Evolutionary conservation across 2,329 filamentous ascomycete genomes (phyloP).

Genomic region (Cladosporium phlei): DNA sequence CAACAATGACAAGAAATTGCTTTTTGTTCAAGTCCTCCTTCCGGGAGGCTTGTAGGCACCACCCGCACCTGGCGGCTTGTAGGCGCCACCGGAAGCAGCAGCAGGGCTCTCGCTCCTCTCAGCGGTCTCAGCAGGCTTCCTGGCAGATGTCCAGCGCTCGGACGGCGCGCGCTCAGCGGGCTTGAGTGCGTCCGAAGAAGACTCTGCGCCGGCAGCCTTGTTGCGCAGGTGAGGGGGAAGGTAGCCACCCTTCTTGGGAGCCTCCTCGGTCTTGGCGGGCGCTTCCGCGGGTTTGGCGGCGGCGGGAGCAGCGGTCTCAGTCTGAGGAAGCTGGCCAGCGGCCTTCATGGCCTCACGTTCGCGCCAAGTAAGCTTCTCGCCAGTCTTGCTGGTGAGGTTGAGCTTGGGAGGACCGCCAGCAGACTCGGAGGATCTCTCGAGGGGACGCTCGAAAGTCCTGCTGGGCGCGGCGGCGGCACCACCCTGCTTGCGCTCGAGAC

Average conservation of each 20-base stretch:
- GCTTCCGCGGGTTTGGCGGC: constrained; percentile 32
- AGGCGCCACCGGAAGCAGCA: constrained; percentile 29
- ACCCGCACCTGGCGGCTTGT: constrained; percentile 26
- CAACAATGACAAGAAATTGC: no score
- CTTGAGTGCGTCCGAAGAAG: constrained; percentile 15
- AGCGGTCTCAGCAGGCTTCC: constrained; percentile 17
- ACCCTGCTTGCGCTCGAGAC: constrained; percentile 57
- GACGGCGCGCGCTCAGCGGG: constrained; percentile 21
- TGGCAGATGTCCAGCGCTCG: constrained; percentile 16
- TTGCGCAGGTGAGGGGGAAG: constrained; percentile 43
- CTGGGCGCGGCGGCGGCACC: constrained; percentile 33
- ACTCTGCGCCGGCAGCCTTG: constrained; percentile 28
- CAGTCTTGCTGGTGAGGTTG: constrained; percentile 48
- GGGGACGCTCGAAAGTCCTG: constrained; percentile 41
- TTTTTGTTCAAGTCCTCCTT: no score
- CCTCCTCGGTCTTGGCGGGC: constrained; percentile 35
- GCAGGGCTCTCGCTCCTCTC: constrained; percentile 18
- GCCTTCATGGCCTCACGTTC: constrained; percentile 56
- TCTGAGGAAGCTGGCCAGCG: constrained; percentile 19
- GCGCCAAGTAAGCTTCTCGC: constrained; percentile 62
- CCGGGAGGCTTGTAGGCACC: constrained; percentile 26
- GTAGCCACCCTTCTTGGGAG: constrained; percentile 40
- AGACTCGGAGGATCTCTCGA: constrained; percentile 21
- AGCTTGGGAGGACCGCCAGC: constrained; percentile 56
- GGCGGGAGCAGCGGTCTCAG: constrained; percentile 33